A percentile compares a stretch with the other conserved stretches of the same genome.
phyloP scores from a whole-genome alignment of 2,329 filamentous ascomycete genomes.

The Sporothrix pseudoabietina region DNA sequence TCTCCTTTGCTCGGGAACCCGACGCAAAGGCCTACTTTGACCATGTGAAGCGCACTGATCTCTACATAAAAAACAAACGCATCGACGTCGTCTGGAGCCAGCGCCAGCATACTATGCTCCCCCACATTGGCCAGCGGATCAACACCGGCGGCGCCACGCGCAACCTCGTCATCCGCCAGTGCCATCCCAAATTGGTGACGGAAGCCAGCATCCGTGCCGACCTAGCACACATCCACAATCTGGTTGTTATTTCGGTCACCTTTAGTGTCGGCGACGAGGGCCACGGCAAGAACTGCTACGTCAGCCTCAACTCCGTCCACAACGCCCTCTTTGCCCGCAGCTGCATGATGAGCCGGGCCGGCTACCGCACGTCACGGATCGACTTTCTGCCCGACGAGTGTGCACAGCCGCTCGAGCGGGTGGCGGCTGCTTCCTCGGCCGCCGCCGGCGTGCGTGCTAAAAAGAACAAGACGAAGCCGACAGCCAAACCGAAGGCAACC shows the following conservation, averaged over 20 bases:
- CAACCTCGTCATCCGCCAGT: slow-evolving; percentile 69
- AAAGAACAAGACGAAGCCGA: slow-evolving; percentile 37
- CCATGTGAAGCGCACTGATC: slow-evolving; percentile 63
- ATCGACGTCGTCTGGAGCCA: slow-evolving; percentile 66
- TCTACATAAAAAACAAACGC: slow-evolving; percentile 69
- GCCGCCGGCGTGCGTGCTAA: slow-evolving; percentile 36
- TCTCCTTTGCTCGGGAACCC: slow-evolving; percentile 69
- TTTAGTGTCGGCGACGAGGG: slow-evolving; percentile 45
- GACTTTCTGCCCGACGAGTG: slow-evolving; percentile 76
- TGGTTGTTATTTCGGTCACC: slow-evolving; percentile 67
- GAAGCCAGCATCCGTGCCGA: slow-evolving; percentile 68
- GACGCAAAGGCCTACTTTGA: slow-evolving; percentile 67
- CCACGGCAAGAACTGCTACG: slow-evolving; percentile 59
- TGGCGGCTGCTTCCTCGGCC: slow-evolving; percentile 24
- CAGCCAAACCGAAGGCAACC: slow-evolving; percentile 43
- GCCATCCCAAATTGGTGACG: slow-evolving; percentile 63
- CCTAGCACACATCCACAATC: slow-evolving; percentile 79
- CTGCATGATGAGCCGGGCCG: slow-evolving; percentile 72
- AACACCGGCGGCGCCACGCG: slow-evolving; percentile 68
- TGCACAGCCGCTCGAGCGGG: slow-evolving; percentile 54
- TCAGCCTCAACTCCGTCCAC: slow-evolving; percentile 76
- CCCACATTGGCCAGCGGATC: slow-evolving; percentile 66
- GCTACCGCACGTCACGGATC: slow-evolving; percentile 71
- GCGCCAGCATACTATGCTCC: slow-evolving; percentile 66
- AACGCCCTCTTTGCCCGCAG: slow-evolving; percentile 74